Percentiles rank a stretch among this genome's conserved stretches.
phyloP scores from a whole-genome alignment of 495 filamentous ascomycete species.

The Tuber calosporum region DNA sequence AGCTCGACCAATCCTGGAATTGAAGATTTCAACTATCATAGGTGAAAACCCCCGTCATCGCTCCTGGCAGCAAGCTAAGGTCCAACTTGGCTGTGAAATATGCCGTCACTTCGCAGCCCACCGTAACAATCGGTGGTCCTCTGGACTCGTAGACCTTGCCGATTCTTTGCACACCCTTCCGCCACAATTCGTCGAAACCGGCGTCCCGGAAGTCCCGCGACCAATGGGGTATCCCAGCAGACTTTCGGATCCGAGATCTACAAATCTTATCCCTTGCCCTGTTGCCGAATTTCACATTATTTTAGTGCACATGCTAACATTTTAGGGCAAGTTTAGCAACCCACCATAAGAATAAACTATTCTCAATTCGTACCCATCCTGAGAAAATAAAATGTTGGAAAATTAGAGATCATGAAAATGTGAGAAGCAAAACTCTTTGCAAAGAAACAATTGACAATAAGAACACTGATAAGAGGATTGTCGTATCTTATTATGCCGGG shows the following conservation, averaged over 20 bases:
- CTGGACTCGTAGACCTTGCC: neutral
- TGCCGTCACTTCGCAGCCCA: neutral
- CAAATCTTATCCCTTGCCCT: neutral
- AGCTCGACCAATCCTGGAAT: neutral
- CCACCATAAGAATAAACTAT: too few relatives aligned
- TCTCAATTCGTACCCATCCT: too few relatives aligned
- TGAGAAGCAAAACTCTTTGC: too few relatives aligned
- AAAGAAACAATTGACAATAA: too few relatives aligned
- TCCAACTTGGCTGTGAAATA: neutral
- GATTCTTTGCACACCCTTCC: neutral
- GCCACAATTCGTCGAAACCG: neutral
- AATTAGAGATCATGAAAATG: too few relatives aligned
- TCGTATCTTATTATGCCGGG: too few relatives aligned
- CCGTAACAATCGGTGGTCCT: neutral
- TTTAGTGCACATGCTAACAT: too few relatives aligned
- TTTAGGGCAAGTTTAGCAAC: too few relatives aligned
- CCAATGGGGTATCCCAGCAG: neutral
- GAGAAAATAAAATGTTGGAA: too few relatives aligned
- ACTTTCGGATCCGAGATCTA: neutral
- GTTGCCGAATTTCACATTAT: too few relatives aligned
- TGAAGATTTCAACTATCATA: neutral
- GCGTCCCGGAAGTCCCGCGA: neutral
- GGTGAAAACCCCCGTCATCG: neutral
- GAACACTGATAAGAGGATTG: too few relatives aligned
- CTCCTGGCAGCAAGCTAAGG: neutral